Evolutionary conservation across 2,329 filamentous ascomycete genomes (phyloP).

Genomic region (Paraphoma sp.): DNA sequence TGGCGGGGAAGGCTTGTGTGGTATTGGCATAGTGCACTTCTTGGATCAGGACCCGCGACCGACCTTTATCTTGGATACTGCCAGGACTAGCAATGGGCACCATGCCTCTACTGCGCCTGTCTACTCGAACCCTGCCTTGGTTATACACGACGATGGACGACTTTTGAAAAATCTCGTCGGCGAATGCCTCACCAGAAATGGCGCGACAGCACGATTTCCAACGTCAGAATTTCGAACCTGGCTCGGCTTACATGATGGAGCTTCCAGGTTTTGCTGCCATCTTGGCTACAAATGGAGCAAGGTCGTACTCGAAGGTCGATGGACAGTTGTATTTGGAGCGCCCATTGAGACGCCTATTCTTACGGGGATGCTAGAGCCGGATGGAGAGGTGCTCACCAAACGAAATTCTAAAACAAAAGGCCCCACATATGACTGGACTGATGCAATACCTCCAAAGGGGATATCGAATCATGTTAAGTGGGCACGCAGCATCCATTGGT

Average conservation of each 20-base stretch:
- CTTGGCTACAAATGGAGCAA: slow-evolving; percentile 18
- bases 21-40: not conserved
- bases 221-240: not conserved
- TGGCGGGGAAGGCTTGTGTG: not conserved
- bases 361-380: not conserved
- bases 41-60: not conserved
- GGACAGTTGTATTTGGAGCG: slow-evolving; percentile 28
- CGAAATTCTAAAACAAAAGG: slow-evolving; percentile 6
- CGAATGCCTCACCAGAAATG: not conserved
- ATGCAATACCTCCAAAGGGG: slow-evolving; percentile 15
- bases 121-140: not conserved
- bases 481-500: slow-evolving; percentile 72
- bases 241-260: not conserved
- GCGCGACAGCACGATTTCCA: not conserved
- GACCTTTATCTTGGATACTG: not conserved
- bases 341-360: not conserved
- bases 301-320: slow-evolving; percentile 21
- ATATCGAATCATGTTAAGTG: slow-evolving; percentile 15
- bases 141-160: not conserved
- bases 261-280: slow-evolving; percentile 3
- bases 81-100: not conserved
- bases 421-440: slow-evolving; percentile 23
- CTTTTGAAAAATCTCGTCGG: not conserved
- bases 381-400: not conserved
- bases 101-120: not conserved